Base-by-base conservation (phyloP, 257 asterid genomes). In the Striga asiatica region DNA sequence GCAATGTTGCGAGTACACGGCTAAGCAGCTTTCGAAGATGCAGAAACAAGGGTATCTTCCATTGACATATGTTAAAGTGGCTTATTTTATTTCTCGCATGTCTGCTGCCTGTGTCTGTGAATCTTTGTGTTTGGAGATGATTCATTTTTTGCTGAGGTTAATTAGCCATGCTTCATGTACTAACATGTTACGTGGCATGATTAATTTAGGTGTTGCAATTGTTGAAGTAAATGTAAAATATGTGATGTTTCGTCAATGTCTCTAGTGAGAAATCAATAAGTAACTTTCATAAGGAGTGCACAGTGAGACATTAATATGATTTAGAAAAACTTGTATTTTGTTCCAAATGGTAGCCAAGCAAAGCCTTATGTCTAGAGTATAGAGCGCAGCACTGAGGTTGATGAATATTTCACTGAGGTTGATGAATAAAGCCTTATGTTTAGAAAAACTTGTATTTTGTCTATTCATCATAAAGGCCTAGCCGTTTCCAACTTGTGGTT, bases 21-120 rank as follows among this genome's bases (percentile, higher is more conserved):
- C 62, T 56, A 78, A 78, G 74, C 92, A 82, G 65, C 91, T 84
- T 61, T 68, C 97, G 24, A 74, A 66, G 69, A 81, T 92, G 93
- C 95, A 88, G 69, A 92, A 88, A 74, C 88, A 72, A 54, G 81
- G 91, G 99, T 92, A 81, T 58, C 76, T 56, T 24, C 53, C 22
- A 35, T 18, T 56, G 61, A 49, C 58, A 38, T 37, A 41, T 41
- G n/a, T 60, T 63, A 8, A 28, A 38, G 42, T 54, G 23, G 55
- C 50, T 35, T 37, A 19, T 25, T 58, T 69, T 22, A 21, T 56
- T 45, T 64, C 14, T 45, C 22, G 19, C 29, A 10, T 22, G 25
- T 55, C 49, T 35, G 14, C 31, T 27, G 13, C 25, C 1, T 62
- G 68, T 13, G 23, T 27, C 27, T 29, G 5, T 54, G n/a, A 27